Evolutionary conservation across 495 filamentous ascomycete species (phyloP), one percentile per base, ranked within the genome.

Genomic region (Neurospora sp.): DNA sequence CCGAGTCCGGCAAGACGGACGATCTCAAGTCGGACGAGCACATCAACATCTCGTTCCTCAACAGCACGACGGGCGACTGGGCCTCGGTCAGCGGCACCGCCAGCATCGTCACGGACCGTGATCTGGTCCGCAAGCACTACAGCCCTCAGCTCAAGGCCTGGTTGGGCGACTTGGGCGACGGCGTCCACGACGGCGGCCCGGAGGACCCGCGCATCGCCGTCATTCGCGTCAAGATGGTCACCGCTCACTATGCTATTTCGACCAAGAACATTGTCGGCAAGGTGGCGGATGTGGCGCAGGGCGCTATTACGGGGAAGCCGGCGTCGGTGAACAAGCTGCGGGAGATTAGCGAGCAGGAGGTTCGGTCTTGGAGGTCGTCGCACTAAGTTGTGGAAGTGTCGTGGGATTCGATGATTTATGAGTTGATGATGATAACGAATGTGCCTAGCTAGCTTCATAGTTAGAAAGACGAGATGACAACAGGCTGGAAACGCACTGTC

Each of bases 161-260:
- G 94, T 77, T 98, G 27, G 95, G 94, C 27, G 94, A 98, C 75
- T 85, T 98, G 14, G 94, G 92, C 16, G 94, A 97, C 74, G 94
- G 93, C 3, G 88, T 87, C 48, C 94, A 97, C 76, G 91, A 97
- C 74, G 94, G 95, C 12, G 87, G 90, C 2, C 89, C 90, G 10
- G 85, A 91, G 5, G 94, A 97, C 77, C 94, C 94, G 9, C 84
- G 94, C 10, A 92, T 97, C 75, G 87, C 84, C 37, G 76, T 94
- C 61, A 92, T 95, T 70, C 86, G 86, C 70, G 87, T 94, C 40
- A 87, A 87, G 82, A 86, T 87, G 39, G 83, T 78, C 53, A 89
- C 89, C 14, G 88, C 87, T 0, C 90, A 90, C 35, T 93, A 92
- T 75, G 83, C 88, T 1, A 76, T 91, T 35, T 81, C 79, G 37